These are phyloP conservation scores for Ensete ventricosum DNA, from an alignment of 176 grass and related monocot species.

Conservation along the genomic window DNA sequence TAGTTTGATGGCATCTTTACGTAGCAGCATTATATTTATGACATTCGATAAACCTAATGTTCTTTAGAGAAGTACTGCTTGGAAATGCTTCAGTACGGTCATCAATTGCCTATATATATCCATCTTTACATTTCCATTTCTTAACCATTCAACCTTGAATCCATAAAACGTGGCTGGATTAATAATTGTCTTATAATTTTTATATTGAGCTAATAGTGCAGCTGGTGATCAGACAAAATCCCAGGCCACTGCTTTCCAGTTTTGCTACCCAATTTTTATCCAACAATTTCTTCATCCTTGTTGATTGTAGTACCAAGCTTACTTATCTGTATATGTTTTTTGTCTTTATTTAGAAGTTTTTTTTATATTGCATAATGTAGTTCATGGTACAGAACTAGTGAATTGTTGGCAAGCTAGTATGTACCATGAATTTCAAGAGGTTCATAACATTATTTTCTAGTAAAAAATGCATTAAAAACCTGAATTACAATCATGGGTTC, in stretches of 20 bases:
- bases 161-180: neutral
- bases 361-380: neutral
- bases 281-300: neutral
- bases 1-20: neutral
- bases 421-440: neutral
- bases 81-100: neutral
- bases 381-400: neutral
- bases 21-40: neutral
- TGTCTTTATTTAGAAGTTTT: neutral
- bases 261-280: no score
- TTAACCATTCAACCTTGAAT: neutral
- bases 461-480: neutral
- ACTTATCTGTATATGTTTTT: neutral
- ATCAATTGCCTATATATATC: neutral
- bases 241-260: no score
- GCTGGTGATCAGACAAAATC: no score
- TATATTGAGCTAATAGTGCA: no score
- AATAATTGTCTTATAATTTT: neutral
- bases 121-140: neutral
- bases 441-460: neutral
- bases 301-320: neutral
- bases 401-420: neutral
- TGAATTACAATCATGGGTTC: neutral
- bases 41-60: neutral
- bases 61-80: neutral